These are phyloP conservation scores for Aspergillus saccharolyticus DNA, from an alignment of 495 filamentous ascomycete species.

Conservation along the genomic window DNA sequence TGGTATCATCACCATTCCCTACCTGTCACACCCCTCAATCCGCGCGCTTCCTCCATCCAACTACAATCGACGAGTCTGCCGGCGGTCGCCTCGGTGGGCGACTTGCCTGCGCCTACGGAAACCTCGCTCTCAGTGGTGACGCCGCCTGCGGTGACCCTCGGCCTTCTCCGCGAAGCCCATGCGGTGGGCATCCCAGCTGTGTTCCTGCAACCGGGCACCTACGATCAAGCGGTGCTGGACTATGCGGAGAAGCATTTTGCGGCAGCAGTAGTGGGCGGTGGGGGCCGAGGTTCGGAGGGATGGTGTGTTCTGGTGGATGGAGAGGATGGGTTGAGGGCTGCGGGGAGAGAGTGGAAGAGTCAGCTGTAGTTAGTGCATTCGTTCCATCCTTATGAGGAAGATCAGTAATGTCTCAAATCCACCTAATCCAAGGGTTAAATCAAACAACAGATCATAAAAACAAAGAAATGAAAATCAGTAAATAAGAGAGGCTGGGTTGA, in stretches of 20 bases:
- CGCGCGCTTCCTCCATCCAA: conserved; percentile 55
- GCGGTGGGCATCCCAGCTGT: conserved; percentile 72
- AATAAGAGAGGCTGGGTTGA: background rate
- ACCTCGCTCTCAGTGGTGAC: conserved; percentile 85
- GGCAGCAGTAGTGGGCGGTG: conserved; percentile 65
- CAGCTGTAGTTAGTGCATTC: conserved; percentile 39
- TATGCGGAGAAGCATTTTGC: conserved; percentile 63
- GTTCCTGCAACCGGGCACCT: conserved; percentile 91
- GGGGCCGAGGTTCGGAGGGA: conserved; percentile 64
- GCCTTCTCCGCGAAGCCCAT: conserved; percentile 73
- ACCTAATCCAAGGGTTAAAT: no score
- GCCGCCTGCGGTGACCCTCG: conserved; percentile 64
- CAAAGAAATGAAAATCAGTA: no score
- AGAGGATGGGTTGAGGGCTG: conserved; percentile 60
- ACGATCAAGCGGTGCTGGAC: conserved; percentile 64
- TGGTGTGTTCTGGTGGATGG: conserved; percentile 94
- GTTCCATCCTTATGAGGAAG: no score
- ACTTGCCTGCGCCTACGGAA: conserved; percentile 57
- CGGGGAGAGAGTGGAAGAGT: conserved; percentile 48
- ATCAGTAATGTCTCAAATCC: no score
- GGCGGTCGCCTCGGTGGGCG: conserved; percentile 59
- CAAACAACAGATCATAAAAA: no score
- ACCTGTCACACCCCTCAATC: conserved; percentile 79
- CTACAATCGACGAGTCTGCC: conserved; percentile 50
- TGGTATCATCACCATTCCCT: conserved; percentile 82